These are phyloP conservation scores for Candida golubevii DNA, from an alignment of 805 yeast species.

Conservation along the genomic window DNA sequence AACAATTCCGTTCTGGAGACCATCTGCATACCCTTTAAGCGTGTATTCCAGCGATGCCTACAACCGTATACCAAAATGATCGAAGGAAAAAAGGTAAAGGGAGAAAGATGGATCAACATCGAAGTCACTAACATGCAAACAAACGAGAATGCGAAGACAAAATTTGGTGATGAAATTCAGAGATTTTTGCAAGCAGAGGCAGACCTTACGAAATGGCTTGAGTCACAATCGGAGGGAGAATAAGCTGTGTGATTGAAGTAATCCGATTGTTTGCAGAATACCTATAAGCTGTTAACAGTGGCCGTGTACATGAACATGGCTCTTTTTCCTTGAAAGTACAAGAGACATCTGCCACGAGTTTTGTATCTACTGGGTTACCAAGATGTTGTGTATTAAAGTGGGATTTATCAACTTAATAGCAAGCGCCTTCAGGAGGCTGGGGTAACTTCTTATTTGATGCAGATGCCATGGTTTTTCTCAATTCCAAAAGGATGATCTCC, in stretches of 20 bases:
- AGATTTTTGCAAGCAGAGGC: conserved; percentile 37
- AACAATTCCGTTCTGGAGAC: conserved; percentile 28
- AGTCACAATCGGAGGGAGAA: conserved; percentile 10
- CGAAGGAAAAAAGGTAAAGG: conserved; percentile 24
- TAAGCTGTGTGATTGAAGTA: neutral
- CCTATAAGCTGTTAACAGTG: neutral
- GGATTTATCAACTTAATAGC: conserved; percentile 34
- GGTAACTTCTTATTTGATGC: conserved; percentile 76
- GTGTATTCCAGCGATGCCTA: conserved; percentile 39
- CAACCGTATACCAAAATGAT: conserved; percentile 20
- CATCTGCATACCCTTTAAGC: conserved; percentile 40
- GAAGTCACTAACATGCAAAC: conserved; percentile 35
- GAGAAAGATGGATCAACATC: conserved; percentile 34
- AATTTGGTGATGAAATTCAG: conserved; percentile 25
- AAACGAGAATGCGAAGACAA: conserved; percentile 22
- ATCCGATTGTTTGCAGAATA: neutral
- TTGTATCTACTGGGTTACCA: no score
- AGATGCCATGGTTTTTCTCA: conserved; percentile 81
- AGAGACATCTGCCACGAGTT: no score
- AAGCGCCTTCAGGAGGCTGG: conserved; percentile 90
- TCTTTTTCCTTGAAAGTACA: no score
- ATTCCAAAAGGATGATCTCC: conserved; percentile 87
- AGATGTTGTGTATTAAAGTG: neutral
- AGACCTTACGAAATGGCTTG: conserved; percentile 33
- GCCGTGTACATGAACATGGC: neutral